Evolutionary conservation across 768 basidiomycete species (phyloP).

Genomic region (Termitomyces sp.): DNA sequence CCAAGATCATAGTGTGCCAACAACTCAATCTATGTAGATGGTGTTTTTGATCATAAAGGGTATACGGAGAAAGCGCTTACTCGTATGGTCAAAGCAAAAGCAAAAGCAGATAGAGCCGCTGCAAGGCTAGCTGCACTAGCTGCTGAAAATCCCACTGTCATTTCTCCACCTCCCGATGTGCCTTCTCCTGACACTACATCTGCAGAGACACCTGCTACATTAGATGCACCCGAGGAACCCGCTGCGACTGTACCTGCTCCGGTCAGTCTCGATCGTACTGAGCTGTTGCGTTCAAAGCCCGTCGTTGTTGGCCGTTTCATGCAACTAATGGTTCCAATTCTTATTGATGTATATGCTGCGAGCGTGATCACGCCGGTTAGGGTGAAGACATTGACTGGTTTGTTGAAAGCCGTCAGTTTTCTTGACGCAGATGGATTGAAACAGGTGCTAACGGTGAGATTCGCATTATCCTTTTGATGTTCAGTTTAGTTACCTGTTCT

Average conservation of each 20-base stretch:
- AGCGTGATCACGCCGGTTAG: constrained; percentile 86
- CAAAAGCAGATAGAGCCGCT: constrained; percentile 74
- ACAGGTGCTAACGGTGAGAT: constrained; percentile 68
- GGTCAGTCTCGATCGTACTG: constrained; percentile 51
- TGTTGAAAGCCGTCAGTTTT: constrained; percentile 91
- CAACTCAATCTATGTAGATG: constrained; percentile 48
- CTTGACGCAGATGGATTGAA: constrained; percentile 72
- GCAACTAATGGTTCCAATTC: constrained; percentile 83
- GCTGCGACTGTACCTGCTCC: constrained; percentile 29
- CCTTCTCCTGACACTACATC: constrained; percentile 19
- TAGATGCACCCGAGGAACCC: constrained; percentile 31
- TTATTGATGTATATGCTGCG: constrained; percentile 99
- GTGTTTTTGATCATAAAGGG: constrained; percentile 88
- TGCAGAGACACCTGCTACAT: constrained; percentile 28
- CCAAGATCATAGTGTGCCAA: not conserved
- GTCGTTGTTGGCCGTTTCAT: constrained; percentile 82
- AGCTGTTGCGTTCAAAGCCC: constrained; percentile 69
- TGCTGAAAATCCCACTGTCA: constrained; percentile 5
- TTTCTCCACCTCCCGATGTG: constrained; percentile 17
- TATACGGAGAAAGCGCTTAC: constrained; percentile 85
- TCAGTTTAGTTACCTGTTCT: not conserved
- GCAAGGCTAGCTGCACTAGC: constrained; percentile 48
- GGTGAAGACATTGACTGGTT: constrained; percentile 80
- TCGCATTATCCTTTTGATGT: not conserved
- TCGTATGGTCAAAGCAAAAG: constrained; percentile 74